These are phyloP conservation scores for Schizophyllum commune DNA, from an alignment of 1,284 basidiomycete genomes.

Conservation along the genomic window DNA sequence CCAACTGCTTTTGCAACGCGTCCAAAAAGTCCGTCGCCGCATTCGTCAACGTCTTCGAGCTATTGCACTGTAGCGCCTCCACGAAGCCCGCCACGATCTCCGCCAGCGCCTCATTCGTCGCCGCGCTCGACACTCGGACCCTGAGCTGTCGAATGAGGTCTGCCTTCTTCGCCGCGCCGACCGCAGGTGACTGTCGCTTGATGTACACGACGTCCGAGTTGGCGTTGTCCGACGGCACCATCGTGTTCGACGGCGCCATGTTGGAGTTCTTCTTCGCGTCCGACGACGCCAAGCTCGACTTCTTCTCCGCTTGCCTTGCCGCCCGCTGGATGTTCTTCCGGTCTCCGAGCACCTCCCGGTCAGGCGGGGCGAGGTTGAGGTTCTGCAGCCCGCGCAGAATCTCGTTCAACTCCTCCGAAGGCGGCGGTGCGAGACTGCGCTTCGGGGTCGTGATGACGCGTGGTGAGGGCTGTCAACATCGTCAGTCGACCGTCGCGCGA, in stretches of 20 bases:
- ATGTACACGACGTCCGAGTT: constrained; percentile 30
- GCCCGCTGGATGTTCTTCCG: constrained; percentile 27
- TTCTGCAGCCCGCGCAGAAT: constrained; percentile 52
- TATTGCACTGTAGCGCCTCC: constrained; percentile 49
- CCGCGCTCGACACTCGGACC: constrained; percentile 32
- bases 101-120: constrained; percentile 46
- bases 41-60: constrained; percentile 57
- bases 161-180: constrained; percentile 36
- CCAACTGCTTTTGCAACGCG: constrained; percentile 57
- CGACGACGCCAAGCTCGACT: neutral
- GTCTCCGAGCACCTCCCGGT: constrained; percentile 36
- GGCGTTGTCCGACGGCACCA: neutral
- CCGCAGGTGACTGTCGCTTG: constrained; percentile 10
- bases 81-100: constrained; percentile 49
- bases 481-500: constrained; percentile 15
- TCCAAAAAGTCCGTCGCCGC: constrained; percentile 66
- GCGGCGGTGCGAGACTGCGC: constrained; percentile 16
- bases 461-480: neutral
- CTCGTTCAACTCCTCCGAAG: constrained; percentile 36
- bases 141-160: constrained; percentile 41
- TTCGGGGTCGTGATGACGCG: constrained; percentile 5
- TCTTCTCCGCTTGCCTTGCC: neutral
- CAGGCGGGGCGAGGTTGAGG: constrained; percentile 41
- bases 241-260: no score
- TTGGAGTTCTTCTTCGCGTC: neutral